Evolutionary conservation across 192 early-diverging fungal genomes (phyloP), one percentile per base, ranked within the genome.

Genomic region (Rhizoclosmatium sp.): DNA sequence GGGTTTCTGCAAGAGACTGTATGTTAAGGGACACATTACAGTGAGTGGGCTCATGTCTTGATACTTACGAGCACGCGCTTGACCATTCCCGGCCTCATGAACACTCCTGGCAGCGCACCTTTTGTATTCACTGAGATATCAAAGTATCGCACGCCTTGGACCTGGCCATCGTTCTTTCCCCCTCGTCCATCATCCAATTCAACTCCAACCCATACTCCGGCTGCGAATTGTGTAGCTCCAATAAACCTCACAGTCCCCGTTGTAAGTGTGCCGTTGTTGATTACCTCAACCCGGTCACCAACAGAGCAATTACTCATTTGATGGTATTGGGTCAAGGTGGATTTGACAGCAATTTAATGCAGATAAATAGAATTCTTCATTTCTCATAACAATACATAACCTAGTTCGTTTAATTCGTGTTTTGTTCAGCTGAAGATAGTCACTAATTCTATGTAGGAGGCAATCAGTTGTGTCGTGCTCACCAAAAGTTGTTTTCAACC

Each of bases 161-260:
- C 81, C 19, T 80, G 77, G 1, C 87, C 87, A 51, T 88, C 84
- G 71, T 88, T 86, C 80, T 88, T 88, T 3, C 87, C 87, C 2
- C 49, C 81, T 10, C 69, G 71, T 10, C 12, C 69, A 48, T 78
- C 82, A 80, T 95, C 94, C 1, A 98, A 87, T 78, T 97, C 97
- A 4, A 99, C 84, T 45, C 97, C 97, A 49, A 96, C 87, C 96
- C 96, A 99, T 75, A 86, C 83, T 19, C 97, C 97, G 0, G 92
- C 65, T 16, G 92, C 89, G 82, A 99, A 99, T 3, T 85, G 84
- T 0, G 97, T 99, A 2, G 82, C 67, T 4, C 96, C 97, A 31
- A 89, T 85, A 84, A 90, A 98, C n/a, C 94, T 90, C 48, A 99
- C 90, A 42, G 84, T 90, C 2, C 94, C 94, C 47, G 16, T 14